These are phyloP conservation scores for Hypoxylon subgilvum DNA, from an alignment of 495 filamentous ascomycete genomes.

Conservation along the genomic window DNA sequence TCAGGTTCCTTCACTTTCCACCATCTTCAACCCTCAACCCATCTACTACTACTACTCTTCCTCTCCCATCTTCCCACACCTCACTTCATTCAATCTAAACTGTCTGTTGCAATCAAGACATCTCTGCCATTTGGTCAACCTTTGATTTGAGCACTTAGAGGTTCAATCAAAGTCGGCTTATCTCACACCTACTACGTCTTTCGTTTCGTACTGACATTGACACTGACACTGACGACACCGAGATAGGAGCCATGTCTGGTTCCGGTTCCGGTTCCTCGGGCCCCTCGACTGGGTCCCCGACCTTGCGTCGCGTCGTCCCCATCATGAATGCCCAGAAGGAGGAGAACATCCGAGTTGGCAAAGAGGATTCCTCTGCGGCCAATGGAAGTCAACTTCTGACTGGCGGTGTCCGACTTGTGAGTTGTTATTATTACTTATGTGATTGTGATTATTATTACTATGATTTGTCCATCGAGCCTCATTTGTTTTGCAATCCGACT, in stretches of 20 bases:
- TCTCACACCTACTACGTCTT: conserved; percentile 10
- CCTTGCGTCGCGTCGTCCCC: conserved; percentile 46
- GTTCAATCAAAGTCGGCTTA: conserved; percentile 23
- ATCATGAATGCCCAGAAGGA: conserved; percentile 48
- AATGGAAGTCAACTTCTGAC: conserved; percentile 43
- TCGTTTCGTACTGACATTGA: conserved; percentile 14
- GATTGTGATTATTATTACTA: too few relatives aligned
- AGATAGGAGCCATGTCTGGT: too few relatives aligned
- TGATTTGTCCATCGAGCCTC: too few relatives aligned
- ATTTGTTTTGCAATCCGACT: background rate
- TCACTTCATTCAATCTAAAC: conserved; percentile 32
- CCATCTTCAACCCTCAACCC: conserved; percentile 20
- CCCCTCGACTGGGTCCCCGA: conserved; percentile 57
- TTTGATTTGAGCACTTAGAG: conserved; percentile 34
- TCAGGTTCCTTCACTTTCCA: conserved; percentile 10
- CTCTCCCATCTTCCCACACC: background rate
- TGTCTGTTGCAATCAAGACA: conserved; percentile 36
- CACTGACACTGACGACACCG: too few relatives aligned
- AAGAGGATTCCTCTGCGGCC: conserved; percentile 39
- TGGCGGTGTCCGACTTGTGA: conserved; percentile 37
- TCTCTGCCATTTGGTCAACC: conserved; percentile 38
- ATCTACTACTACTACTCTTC: conserved; percentile 13
- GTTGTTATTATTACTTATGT: conserved; percentile 10
- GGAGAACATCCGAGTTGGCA: conserved; percentile 51
- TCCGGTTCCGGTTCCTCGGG: too few relatives aligned